Evolutionary conservation across 768 basidiomycete genomes (phyloP).

Genomic region (Mycena latifolia): DNA sequence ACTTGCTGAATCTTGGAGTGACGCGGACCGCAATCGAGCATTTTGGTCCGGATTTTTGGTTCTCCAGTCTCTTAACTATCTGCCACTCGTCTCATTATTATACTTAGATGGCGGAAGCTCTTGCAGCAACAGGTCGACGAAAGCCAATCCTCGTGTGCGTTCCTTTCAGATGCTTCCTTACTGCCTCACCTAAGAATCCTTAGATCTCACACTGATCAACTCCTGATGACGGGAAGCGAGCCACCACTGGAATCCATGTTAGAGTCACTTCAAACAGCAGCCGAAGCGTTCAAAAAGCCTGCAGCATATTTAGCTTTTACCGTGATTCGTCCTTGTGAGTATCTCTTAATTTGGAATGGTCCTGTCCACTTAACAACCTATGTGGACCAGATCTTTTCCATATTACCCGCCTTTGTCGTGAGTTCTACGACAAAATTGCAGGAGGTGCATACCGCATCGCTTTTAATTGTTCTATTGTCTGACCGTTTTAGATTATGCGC

Average conservation of each 20-base stretch:
- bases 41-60: slow-evolving; percentile 19
- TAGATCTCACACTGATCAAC: slow-evolving; percentile 22
- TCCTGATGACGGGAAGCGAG: slow-evolving; percentile 12
- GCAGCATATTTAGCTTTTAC: neutral
- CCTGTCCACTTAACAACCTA: neutral
- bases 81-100: neutral
- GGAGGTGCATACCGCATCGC: slow-evolving; percentile 12
- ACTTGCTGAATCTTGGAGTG: slow-evolving; percentile 1
- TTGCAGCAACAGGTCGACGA: slow-evolving; percentile 12
- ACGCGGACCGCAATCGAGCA: neutral
- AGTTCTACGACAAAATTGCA: slow-evolving; percentile 23
- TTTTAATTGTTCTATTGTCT: neutral
- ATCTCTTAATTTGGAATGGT: neutral
- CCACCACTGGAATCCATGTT: slow-evolving; percentile 15
- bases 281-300: neutral
- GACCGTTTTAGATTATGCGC: slow-evolving; percentile 19
- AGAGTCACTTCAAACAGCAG: slow-evolving; percentile 3
- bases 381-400: slow-evolving; percentile 12
- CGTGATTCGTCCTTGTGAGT: slow-evolving; percentile 9
- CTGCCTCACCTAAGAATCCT: neutral
- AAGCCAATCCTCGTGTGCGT: slow-evolving; percentile 24
- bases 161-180: neutral
- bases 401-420: slow-evolving; percentile 19
- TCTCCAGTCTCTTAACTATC: neutral
- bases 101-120: slow-evolving; percentile 23